Evolutionary conservation across 768 basidiomycete species (phyloP), one percentile per base, ranked within the genome.

Genomic region (Collybia sordida): DNA sequence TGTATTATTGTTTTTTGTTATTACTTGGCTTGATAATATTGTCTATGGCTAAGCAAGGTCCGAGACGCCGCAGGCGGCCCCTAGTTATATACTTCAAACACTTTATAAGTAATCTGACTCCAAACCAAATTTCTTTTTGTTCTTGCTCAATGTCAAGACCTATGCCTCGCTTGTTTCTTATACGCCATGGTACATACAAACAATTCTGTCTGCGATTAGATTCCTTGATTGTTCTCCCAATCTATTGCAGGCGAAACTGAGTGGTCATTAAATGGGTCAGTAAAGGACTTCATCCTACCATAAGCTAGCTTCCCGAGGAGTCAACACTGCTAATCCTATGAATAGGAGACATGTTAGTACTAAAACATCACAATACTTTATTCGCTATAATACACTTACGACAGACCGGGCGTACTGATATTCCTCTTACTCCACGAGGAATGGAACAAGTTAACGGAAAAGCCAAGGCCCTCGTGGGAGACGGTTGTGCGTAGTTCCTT

Each of bases 361-460:
- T 12, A 17, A 44, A 12, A 8, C 22, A 4, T 25, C 6, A 17
- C 14, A 11, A 14, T 31, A 31, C 9, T 11, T 11, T 11, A 11
- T 12, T 31, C 14, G 9, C 11, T 11, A 31, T 31, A 7, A 31
- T 31, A 31, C 14, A 31, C 11, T 34, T 12, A 24, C 42, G 2
- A n/a, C 57, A 96, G 92, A 97, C 94, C 3, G 95, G 95, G 37
- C 78, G 78, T 27, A 79, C 83, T 3, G 93, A 98, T 63, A 94
- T 98, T 45, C 88, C 93, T 19, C 77, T 98, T 47, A 97, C 95
- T 3, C 63, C 69, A 17, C 76, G 77, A 24, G 95, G 95, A 11
- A 87, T 86, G 62, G 70, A 79, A 46, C 81, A 88, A 60, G 80
- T 96, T 50, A 76, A 72, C 50, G 73, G 77, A 34, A 81, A 85